Conservation (phyloP, 805 yeast species). For the Yamadazyma kitorensis region DNA sequence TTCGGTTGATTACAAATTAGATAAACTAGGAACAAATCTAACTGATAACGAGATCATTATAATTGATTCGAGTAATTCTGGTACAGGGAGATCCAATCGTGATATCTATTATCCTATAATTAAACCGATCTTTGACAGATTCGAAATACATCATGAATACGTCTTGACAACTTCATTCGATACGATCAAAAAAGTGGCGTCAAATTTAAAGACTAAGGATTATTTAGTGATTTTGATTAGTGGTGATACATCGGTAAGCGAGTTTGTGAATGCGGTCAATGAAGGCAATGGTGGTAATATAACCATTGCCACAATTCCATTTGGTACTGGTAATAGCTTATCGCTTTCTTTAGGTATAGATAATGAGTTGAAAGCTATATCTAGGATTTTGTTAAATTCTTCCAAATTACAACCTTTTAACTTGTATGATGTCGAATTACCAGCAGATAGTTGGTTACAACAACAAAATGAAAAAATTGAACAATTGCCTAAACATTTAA, state of each 20-base stretch:
- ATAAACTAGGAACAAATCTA: too few relatives aligned
- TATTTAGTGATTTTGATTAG: conserved; percentile 60
- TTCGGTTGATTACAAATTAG: too few relatives aligned
- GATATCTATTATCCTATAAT: conserved; percentile 43
- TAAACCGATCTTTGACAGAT: conserved; percentile 43
- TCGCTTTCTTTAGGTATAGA: conserved; percentile 55
- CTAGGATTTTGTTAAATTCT: conserved; percentile 15
- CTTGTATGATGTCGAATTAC: conserved; percentile 44
- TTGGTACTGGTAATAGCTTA: conserved; percentile 87
- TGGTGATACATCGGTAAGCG: conserved; percentile 85
- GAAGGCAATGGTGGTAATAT: conserved; percentile 11
- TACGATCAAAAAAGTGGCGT: conserved; percentile 43
- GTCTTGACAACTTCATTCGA: conserved; percentile 38
- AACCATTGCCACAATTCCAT: conserved; percentile 49
- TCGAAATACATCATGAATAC: conserved; percentile 38
- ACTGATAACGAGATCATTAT: conserved; percentile 16
- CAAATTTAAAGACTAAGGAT: conserved; percentile 16
- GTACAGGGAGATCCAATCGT: conserved; percentile 34
- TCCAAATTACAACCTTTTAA: conserved; percentile 33
- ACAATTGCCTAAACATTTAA: conserved; percentile 17
- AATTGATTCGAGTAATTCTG: conserved; percentile 52
- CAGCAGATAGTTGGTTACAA: conserved; percentile 19
- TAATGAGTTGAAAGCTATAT: conserved; percentile 16
- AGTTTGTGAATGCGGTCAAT: conserved; percentile 57
- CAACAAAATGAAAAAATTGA: conserved; percentile 17